These are phyloP conservation scores for Posidonia australis DNA, from an alignment of 106 monocot species.

Conservation along the genomic window DNA sequence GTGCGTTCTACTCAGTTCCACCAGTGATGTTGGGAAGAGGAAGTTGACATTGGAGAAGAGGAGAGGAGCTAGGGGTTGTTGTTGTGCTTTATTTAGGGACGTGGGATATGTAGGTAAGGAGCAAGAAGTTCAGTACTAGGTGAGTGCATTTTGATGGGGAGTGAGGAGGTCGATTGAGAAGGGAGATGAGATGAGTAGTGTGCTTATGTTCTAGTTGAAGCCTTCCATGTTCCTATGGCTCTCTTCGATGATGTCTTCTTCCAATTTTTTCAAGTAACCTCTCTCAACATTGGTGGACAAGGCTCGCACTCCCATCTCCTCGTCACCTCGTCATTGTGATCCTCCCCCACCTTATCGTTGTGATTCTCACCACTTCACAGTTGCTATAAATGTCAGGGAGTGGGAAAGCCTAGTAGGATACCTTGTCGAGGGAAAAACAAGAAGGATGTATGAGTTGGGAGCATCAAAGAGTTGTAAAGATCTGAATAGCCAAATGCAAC, in stretches of 20 bases:
- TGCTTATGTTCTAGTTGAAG: slow-evolving; percentile 81
- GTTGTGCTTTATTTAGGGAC: background rate
- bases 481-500: no score
- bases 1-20: background rate
- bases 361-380: no score
- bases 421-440: no score
- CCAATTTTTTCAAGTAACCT: slow-evolving; percentile 49
- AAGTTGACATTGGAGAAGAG: slow-evolving; percentile 1
- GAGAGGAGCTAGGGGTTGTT: background rate
- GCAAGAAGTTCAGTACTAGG: slow-evolving; percentile 28
- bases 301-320: no score
- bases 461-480: no score
- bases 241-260: slow-evolving; percentile 71
- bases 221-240: slow-evolving; percentile 65
- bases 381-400: no score
- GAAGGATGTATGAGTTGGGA: no score
- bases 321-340: no score
- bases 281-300: no score
- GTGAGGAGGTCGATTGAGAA: slow-evolving; percentile 57
- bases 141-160: slow-evolving; percentile 63
- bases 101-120: background rate
- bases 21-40: background rate
- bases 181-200: slow-evolving; percentile 67
- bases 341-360: no score
- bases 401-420: no score